These are phyloP conservation scores for Boletus huronensis DNA, from an alignment of 768 basidiomycete genomes.

Conservation along the genomic window DNA sequence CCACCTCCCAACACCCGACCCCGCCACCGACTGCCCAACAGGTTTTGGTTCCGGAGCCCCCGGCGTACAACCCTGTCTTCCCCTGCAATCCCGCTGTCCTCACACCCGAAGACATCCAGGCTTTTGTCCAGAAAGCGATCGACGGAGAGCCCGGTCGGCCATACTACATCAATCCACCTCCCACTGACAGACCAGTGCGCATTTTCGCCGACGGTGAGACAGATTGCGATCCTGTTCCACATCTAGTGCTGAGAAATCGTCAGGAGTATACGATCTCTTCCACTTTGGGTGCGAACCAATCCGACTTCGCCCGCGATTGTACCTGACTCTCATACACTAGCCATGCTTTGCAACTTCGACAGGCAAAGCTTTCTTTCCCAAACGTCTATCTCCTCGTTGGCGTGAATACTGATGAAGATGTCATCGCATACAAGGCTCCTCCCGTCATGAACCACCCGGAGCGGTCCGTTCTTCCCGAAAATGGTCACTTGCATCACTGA, in stretches of 20 bases:
- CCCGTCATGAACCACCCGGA: constrained; percentile 89
- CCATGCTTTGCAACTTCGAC: constrained; percentile 92
- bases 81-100: constrained; percentile 65
- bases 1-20: constrained; percentile 17
- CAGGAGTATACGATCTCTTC: constrained; percentile 95
- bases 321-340: constrained; percentile 38
- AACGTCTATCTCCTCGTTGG: constrained; percentile 89
- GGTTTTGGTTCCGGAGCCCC: constrained; percentile 38
- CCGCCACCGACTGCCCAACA: constrained; percentile 30
- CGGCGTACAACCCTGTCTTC: constrained; percentile 35
- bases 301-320: background rate
- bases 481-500: background rate
- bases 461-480: constrained; percentile 43
- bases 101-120: constrained; percentile 73
- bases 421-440: constrained; percentile 71
- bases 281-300: constrained; percentile 75
- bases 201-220: constrained; percentile 89
- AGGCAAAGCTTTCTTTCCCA: constrained; percentile 92
- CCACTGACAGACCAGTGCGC: constrained; percentile 73
- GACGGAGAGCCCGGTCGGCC: constrained; percentile 59
- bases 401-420: constrained; percentile 88
- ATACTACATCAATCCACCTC: constrained; percentile 88
- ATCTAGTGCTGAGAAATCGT: constrained; percentile 7
- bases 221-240: background rate
- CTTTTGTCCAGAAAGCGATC: constrained; percentile 73